Evolutionary conservation across 352 stramenopile genomes (phyloP).

Genomic region (Phytophthora melonis): DNA sequence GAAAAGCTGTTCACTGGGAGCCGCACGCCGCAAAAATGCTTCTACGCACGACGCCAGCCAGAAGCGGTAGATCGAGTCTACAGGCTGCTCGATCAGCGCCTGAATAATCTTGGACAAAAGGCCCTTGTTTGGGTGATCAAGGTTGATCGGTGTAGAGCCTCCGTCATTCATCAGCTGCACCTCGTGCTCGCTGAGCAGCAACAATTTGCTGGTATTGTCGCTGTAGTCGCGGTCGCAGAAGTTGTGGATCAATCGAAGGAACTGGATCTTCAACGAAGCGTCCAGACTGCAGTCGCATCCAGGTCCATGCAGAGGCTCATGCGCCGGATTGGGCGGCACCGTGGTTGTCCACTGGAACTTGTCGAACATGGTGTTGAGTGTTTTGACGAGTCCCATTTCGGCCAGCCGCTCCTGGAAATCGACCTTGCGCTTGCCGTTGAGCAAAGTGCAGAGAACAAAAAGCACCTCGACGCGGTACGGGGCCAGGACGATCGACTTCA

Average conservation of each 20-base stretch:
- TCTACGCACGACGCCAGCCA: constrained; percentile 97
- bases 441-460: constrained; percentile 96
- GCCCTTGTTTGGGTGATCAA: constrained; percentile 78
- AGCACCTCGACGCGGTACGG: constrained; percentile 96
- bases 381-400: constrained; percentile 90
- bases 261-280: constrained; percentile 96
- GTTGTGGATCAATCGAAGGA: constrained; percentile 96
- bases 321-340: constrained; percentile 45
- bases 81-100: constrained; percentile 90
- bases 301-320: constrained; percentile 76
- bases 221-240: constrained; percentile 96
- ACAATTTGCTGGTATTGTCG: constrained; percentile 82
- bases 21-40: constrained; percentile 92
- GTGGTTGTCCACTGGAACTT: constrained; percentile 91
- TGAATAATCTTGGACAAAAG: constrained; percentile 93
- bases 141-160: constrained; percentile 59
- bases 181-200: constrained; percentile 81
- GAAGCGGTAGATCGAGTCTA: constrained; percentile 96
- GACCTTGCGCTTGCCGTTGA: constrained; percentile 96
- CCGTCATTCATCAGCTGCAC: constrained; percentile 59
- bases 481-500: constrained; percentile 93
- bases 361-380: constrained; percentile 95
- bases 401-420: constrained; percentile 92
- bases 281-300: constrained; percentile 96
- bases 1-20: constrained; percentile 91